phyloP scores from a whole-genome alignment of 2,329 filamentous ascomycete genomes.

The Colletotrichum salicis region DNA sequence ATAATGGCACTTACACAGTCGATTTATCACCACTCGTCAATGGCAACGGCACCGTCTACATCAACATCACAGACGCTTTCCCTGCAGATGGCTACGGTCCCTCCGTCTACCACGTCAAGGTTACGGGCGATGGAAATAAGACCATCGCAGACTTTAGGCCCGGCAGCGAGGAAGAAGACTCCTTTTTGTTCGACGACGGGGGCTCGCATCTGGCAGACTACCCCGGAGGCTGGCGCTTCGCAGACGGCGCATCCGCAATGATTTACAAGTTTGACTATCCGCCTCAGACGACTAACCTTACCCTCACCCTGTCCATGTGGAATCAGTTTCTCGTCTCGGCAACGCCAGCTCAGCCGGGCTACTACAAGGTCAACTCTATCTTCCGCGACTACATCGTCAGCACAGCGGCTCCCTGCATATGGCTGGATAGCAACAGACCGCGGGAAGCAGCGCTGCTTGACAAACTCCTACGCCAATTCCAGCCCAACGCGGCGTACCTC shows the following conservation, averaged over 20 bases:
- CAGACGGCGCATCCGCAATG: constrained; percentile 14
- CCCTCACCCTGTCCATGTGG: constrained; percentile 11
- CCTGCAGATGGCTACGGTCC: constrained; percentile 13
- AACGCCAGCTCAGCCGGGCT: background rate
- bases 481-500: constrained; percentile 14
- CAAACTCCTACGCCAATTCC: constrained; percentile 2
- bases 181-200: constrained; percentile 11
- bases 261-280: constrained; percentile 11
- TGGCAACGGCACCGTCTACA: background rate
- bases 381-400: constrained; percentile 19
- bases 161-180: background rate
- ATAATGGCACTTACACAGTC: constrained; percentile 10
- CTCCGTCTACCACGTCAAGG: background rate
- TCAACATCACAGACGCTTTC: constrained; percentile 13
- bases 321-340: constrained; percentile 15
- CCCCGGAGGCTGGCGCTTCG: constrained; percentile 18
- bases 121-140: background rate
- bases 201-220: constrained; percentile 19
- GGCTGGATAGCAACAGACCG: constrained; percentile 17
- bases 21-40: background rate
- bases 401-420: constrained; percentile 7
- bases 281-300: background rate
- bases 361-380: constrained; percentile 6
- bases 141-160: constrained; percentile 17
- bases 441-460: constrained; percentile 9